These are phyloP conservation scores for Neopestalotiopsis sp. DNA, from an alignment of 2,329 filamentous ascomycete genomes.

Conservation along the genomic window DNA sequence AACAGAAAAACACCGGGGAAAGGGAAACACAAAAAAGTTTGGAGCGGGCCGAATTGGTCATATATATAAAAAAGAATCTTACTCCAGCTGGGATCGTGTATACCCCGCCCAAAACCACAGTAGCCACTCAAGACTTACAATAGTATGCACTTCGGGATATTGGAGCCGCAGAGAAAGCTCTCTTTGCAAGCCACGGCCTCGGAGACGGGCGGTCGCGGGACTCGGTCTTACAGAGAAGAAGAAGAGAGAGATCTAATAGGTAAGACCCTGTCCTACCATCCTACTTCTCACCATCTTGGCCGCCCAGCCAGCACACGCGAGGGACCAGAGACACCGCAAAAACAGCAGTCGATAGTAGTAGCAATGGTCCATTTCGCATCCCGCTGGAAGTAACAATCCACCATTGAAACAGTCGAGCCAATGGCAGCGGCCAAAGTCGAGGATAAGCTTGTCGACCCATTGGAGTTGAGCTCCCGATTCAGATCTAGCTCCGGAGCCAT, in stretches of 20 bases:
- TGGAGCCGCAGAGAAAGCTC: not conserved
- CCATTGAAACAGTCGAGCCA: not conserved
- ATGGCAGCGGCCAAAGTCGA: not conserved
- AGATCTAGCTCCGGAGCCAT: slow-evolving; percentile 5
- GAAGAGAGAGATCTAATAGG: not conserved
- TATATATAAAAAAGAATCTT: not conserved
- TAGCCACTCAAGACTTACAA: not conserved
- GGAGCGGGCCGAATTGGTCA: not conserved
- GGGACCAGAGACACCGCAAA: not conserved
- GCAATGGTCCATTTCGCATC: not conserved
- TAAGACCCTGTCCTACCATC: not conserved
- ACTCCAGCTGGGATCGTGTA: not conserved
- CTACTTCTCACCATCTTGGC: not conserved
- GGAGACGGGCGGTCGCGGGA: slow-evolving; percentile 13
- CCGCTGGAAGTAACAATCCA: not conserved
- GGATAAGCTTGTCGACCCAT: slow-evolving; percentile 5
- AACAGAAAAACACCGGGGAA: not conserved
- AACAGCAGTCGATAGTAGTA: not conserved
- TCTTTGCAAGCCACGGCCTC: not conserved
- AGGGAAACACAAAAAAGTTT: not conserved
- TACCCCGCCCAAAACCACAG: slow-evolving; percentile 3
- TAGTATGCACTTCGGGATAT: not conserved
- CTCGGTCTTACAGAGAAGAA: not conserved
- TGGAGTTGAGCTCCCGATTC: not conserved
- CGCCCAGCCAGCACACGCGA: not conserved